A percentile compares a stretch with the other conserved stretches of the same genome.
phyloP scores from a whole-genome alignment of 2,329 filamentous ascomycete genomes.

The Penicillium olsonii region DNA sequence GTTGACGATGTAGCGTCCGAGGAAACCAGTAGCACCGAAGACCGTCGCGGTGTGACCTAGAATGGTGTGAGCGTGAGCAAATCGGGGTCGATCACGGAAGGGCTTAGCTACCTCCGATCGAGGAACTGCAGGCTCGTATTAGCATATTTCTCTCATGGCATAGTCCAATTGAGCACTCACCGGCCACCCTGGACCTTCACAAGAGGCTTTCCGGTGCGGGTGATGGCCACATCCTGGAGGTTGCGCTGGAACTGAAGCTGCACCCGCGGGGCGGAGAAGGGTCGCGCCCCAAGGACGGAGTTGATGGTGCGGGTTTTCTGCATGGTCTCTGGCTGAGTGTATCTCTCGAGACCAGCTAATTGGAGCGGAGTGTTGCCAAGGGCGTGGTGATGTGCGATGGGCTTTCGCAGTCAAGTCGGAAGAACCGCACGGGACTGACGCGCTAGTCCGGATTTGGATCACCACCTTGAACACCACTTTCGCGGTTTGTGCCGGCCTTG shows the following conservation, averaged over 20 bases:
- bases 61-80: conserved; percentile 27
- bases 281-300: conserved; percentile 42
- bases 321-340: conserved; percentile 42
- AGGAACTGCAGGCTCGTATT: conserved; percentile 60
- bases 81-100: conserved; percentile 19
- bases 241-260: conserved; percentile 47
- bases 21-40: conserved; percentile 93
- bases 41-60: conserved; percentile 93
- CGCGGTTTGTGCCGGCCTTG: background rate
- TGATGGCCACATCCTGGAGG: conserved; percentile 84
- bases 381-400: conserved; percentile 29
- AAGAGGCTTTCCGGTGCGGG: conserved; percentile 93
- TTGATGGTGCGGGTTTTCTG: conserved; percentile 48
- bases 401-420: conserved; percentile 30
- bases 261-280: conserved; percentile 38
- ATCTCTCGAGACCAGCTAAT: conserved; percentile 30
- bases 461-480: conserved; percentile 7
- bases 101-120: conserved; percentile 71
- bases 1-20: conserved; percentile 97
- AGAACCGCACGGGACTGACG: conserved; percentile 32
- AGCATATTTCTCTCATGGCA: conserved; percentile 18
- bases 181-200: conserved; percentile 85
- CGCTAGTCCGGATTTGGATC: conserved; percentile 36
- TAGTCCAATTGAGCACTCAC: conserved; percentile 53
- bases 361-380: conserved; percentile 27